Conservation (phyloP, 148 eudicot genomes). For the Silene conica region DNA sequence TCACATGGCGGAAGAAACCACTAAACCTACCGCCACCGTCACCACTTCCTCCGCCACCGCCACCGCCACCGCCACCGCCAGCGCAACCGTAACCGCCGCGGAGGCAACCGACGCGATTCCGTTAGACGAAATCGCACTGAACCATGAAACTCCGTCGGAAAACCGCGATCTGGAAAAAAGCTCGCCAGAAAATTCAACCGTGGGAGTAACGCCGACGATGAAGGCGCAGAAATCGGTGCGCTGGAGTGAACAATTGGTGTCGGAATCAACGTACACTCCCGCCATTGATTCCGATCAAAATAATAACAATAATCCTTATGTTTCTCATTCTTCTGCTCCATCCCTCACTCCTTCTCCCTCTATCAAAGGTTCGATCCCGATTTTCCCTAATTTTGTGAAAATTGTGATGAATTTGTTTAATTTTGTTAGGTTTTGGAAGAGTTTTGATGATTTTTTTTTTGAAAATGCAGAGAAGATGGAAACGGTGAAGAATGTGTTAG, state of each 20-base stretch:
- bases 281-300: conserved; percentile 22
- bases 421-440: neutral
- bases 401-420: neutral
- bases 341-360: conserved; percentile 23
- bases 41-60: neutral
- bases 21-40: conserved; percentile 6
- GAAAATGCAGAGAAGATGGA: conserved; percentile 55
- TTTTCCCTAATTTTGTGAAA: neutral
- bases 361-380: conserved; percentile 38
- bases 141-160: neutral
- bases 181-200: conserved; percentile 3
- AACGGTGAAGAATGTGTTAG: conserved; percentile 53
- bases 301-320: conserved; percentile 26
- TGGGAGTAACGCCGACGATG: conserved; percentile 11
- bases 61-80: neutral
- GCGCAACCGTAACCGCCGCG: neutral
- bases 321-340: conserved; percentile 30
- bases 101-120: conserved; percentile 14
- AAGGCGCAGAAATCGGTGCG: conserved; percentile 47
- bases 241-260: conserved; percentile 56
- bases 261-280: conserved; percentile 35
- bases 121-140: conserved; percentile 11
- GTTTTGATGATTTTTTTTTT: neutral
- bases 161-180: conserved; percentile 9
- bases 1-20: conserved; percentile 7